Conservation (phyloP, 352 stramenopile genomes). For the Globisporangium perplexum region DNA sequence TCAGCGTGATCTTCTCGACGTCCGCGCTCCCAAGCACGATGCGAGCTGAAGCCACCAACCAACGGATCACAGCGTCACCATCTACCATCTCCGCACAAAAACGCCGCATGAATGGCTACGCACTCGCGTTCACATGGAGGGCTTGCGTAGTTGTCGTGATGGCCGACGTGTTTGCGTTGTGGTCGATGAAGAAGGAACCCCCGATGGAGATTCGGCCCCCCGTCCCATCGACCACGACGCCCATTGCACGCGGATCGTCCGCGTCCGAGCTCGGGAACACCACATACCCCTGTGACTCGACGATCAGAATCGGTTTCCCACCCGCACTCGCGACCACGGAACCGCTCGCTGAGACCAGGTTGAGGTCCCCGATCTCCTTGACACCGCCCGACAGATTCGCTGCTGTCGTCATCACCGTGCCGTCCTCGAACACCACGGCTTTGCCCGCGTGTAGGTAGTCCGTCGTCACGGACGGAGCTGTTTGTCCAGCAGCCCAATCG, state of each 20-base stretch:
- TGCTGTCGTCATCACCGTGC: conserved; percentile 74
- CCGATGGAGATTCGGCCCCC: conserved; percentile 35
- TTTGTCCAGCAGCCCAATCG: neutral
- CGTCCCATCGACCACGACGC: conserved; percentile 44
- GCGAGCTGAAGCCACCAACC: neutral
- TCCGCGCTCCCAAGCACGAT: conserved; percentile 18
- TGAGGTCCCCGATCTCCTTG: conserved; percentile 70
- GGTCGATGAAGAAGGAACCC: conserved; percentile 28
- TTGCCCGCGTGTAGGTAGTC: conserved; percentile 63
- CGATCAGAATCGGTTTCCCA: conserved; percentile 46
- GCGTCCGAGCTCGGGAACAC: conserved; percentile 36
- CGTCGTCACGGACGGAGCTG: conserved; percentile 53
- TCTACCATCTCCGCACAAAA: neutral
- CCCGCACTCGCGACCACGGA: conserved; percentile 57
- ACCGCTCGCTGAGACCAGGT: conserved; percentile 65
- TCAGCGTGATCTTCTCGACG: conserved; percentile 13
- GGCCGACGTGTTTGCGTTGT: conserved; percentile 35
- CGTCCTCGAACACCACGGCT: conserved; percentile 67
- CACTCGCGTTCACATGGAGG: conserved; percentile 48
- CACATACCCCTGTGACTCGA: conserved; percentile 50
- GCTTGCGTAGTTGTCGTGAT: conserved; percentile 28
- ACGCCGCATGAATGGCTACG: neutral
- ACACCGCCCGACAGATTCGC: conserved; percentile 71
- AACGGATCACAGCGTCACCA: neutral
- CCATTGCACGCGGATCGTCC: conserved; percentile 33